Percentiles rank a stretch among this genome's conserved stretches.
phyloP scores from a whole-genome alignment of 140 eudicot genomes.

The Stevia rebaudiana region DNA sequence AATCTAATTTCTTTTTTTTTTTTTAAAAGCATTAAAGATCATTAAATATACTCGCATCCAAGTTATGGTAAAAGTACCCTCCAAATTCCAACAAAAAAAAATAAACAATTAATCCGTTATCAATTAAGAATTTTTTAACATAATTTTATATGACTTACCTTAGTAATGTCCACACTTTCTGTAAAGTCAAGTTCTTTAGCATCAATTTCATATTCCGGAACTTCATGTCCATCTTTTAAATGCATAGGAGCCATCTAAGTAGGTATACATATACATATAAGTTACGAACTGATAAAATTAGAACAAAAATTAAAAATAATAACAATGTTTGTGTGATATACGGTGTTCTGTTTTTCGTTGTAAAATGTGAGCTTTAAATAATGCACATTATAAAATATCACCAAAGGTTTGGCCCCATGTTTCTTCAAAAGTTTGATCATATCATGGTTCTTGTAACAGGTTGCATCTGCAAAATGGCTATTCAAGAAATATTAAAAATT shows the following conservation, averaged over 20 bases:
- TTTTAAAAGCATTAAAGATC: too few species aligned
- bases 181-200: constrained; percentile 89
- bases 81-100: too few species aligned
- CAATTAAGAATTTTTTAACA: too few species aligned
- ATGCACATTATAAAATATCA: constrained; percentile 15
- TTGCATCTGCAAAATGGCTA: constrained; percentile 86
- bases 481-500: constrained; percentile 20
- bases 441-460: constrained; percentile 69
- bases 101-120: too few species aligned
- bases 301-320: background rate
- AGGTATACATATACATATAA: constrained; percentile 1
- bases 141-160: constrained; percentile 59
- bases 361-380: too few species aligned
- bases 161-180: constrained; percentile 67
- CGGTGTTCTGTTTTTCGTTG: too few species aligned
- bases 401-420: constrained; percentile 81
- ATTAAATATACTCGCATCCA: too few species aligned
- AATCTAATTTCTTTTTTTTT: too few species aligned
- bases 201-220: constrained; percentile 95
- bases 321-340: background rate
- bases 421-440: constrained; percentile 79
- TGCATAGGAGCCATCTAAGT: constrained; percentile 87
- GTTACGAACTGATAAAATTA: background rate
- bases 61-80: too few species aligned
- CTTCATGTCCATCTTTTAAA: constrained; percentile 69